These are phyloP conservation scores for Plectosphaerella sp. DNA, from an alignment of 2,329 filamentous ascomycete species.

Conservation along the genomic window DNA sequence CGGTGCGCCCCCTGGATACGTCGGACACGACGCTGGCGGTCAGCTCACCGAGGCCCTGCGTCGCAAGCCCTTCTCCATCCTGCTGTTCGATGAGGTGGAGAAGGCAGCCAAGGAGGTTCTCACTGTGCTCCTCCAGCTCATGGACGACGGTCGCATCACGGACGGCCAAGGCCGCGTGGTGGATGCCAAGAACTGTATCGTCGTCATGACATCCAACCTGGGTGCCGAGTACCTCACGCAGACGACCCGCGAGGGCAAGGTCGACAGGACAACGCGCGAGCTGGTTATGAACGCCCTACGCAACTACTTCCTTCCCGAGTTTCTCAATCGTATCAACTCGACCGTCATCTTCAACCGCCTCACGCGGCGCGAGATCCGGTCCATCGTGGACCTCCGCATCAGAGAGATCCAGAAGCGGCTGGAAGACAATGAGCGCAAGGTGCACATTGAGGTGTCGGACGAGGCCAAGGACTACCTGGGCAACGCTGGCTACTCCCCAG, in stretches of 20 bases:
- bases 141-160: conserved; percentile 98
- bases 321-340: conserved; percentile 95
- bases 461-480: conserved; percentile 93
- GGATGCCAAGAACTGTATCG: conserved; percentile 96
- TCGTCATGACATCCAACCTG: conserved; percentile 98
- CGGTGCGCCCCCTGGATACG: conserved; percentile 92
- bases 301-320: conserved; percentile 96
- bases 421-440: conserved; percentile 77
- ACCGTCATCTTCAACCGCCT: conserved; percentile 98
- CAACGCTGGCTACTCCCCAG: conserved; percentile 86
- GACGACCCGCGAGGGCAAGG: conserved; percentile 74
- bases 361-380: conserved; percentile 82
- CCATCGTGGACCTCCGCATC: conserved; percentile 89
- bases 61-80: conserved; percentile 92
- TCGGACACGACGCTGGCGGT: conserved; percentile 92
- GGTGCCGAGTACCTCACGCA: conserved; percentile 91
- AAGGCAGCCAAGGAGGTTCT: conserved; percentile 98
- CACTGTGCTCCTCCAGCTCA: conserved; percentile 96
- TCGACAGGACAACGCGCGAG: conserved; percentile 80
- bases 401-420: conserved; percentile 88
- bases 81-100: conserved; percentile 96
- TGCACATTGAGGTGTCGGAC: conserved; percentile 74
- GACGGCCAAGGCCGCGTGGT: conserved; percentile 94
- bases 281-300: conserved; percentile 87
- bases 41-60: conserved; percentile 94